phyloP scores from a whole-genome alignment of 1,139 yeast species.

The Debaryomyces sp. region DNA sequence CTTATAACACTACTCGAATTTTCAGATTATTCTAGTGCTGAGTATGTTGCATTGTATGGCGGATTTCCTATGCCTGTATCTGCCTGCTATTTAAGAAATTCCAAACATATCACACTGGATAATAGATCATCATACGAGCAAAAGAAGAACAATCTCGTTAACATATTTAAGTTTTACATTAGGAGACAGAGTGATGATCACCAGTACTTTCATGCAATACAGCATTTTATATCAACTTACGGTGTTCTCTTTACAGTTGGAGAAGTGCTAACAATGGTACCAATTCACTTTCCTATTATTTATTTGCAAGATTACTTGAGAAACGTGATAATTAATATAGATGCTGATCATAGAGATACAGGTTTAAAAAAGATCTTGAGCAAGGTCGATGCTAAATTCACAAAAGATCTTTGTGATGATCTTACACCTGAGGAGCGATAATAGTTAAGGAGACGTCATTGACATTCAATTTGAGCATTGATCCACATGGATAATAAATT shows the following conservation, averaged over 20 bases:
- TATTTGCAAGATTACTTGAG: conserved; percentile 32
- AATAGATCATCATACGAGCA: background rate
- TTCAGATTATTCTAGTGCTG: conserved; percentile 40
- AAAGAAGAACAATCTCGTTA: conserved; percentile 8
- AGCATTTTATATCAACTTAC: conserved; percentile 33
- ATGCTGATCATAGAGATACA: conserved; percentile 21
- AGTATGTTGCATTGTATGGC: conserved; percentile 28
- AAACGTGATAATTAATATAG: conserved; percentile 23
- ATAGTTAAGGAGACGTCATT: background rate
- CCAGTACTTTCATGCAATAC: conserved; percentile 23
- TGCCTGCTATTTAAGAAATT: conserved; percentile 19
- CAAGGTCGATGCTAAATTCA: conserved; percentile 29
- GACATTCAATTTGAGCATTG: background rate
- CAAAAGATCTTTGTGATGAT: conserved; percentile 18
- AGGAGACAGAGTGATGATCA: conserved; percentile 12
- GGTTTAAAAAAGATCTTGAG: conserved; percentile 30
- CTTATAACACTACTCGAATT: conserved; percentile 15
- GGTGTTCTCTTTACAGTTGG: conserved; percentile 24
- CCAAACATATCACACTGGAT: background rate
- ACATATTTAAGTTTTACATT: conserved; percentile 27
- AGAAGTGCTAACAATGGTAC: conserved; percentile 34
- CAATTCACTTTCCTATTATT: conserved; percentile 34
- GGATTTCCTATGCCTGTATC: conserved; percentile 25
- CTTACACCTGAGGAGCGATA: background rate
- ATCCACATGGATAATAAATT: background rate